Conservation (phyloP, 148 eudicot species). For the Limonium bicolor region DNA sequence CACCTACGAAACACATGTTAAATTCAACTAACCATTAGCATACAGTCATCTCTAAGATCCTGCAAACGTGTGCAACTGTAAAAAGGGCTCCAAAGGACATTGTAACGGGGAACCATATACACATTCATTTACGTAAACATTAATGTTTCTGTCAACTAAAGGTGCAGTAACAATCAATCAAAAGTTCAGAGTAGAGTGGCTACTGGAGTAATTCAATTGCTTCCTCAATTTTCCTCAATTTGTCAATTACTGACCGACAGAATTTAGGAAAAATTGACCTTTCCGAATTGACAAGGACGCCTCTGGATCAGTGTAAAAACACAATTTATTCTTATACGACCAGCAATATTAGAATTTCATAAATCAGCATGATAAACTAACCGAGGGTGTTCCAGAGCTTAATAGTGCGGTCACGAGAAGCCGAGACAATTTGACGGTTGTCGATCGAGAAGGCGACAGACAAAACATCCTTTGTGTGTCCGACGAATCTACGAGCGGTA, state of each 20-base stretch:
- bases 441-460: slow-evolving; percentile 67
- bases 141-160: no score
- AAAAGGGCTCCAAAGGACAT: background rate
- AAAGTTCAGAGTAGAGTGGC: background rate
- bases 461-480: slow-evolving; percentile 63
- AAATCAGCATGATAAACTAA: background rate
- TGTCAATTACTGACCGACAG: no score
- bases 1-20: slow-evolving; percentile 23
- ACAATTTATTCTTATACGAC: no score
- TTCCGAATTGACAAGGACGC: no score
- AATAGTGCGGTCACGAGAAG: slow-evolving; percentile 45
- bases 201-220: background rate
- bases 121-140: background rate
- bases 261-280: no score
- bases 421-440: slow-evolving; percentile 68
- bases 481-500: slow-evolving; percentile 23
- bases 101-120: background rate
- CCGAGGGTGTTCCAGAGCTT: slow-evolving; percentile 75
- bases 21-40: no score
- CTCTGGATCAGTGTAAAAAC: no score
- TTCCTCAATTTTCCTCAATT: background rate
- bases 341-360: background rate
- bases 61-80: no score
- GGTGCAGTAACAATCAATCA: background rate
- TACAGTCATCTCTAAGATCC: background rate